Conservation (phyloP, 176 grass and related monocot species). For the Guadua angustifolia region DNA sequence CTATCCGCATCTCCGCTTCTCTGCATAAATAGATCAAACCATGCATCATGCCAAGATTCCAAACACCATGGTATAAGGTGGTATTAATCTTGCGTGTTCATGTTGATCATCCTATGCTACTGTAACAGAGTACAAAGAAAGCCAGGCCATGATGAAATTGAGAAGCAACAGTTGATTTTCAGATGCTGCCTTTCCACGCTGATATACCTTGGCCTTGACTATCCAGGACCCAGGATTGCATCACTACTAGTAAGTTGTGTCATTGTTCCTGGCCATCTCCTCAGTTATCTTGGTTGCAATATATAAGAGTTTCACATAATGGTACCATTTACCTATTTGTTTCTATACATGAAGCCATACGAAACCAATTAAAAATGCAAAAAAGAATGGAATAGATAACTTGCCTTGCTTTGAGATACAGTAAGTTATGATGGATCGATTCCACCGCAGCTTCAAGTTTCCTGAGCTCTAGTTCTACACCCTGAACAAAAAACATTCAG, state of each 20-base stretch:
- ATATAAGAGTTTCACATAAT: neutral
- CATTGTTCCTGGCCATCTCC: neutral
- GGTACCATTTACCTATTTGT: neutral
- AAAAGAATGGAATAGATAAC: neutral
- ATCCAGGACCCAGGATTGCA: neutral
- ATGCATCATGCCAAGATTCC: constrained; percentile 19
- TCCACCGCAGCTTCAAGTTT: constrained; percentile 87
- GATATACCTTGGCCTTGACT: neutral
- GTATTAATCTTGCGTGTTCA: neutral
- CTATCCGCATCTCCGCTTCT: constrained; percentile 82
- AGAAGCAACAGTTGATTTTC: neutral
- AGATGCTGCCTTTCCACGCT: neutral
- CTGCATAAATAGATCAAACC: constrained; percentile 51
- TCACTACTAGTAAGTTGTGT: neutral
- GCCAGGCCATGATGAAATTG: neutral
- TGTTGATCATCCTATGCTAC: neutral
- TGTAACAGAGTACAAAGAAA: neutral
- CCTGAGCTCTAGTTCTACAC: constrained; percentile 76
- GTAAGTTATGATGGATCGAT: constrained; percentile 79
- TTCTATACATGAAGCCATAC: neutral
- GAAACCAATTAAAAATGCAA: neutral
- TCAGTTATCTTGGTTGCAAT: neutral
- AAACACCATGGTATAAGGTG: neutral
- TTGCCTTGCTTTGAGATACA: constrained; percentile 85
- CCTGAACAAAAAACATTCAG: constrained; percentile 47